These are phyloP conservation scores for Lactarius tabidus DNA, from an alignment of 768 basidiomycete species.

Conservation along the genomic window DNA sequence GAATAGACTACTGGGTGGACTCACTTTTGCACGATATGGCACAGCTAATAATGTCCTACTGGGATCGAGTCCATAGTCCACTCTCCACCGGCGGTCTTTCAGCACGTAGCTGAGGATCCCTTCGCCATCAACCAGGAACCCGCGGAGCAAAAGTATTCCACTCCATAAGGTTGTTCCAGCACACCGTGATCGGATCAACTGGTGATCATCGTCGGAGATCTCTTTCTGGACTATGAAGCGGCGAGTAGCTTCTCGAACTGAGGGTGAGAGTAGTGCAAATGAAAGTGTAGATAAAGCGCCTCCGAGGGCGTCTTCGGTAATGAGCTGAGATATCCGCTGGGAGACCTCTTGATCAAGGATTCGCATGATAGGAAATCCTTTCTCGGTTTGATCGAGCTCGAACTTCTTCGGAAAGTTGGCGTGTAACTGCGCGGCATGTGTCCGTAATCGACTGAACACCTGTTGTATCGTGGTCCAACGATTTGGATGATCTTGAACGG, in stretches of 20 bases:
- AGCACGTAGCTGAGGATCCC: conserved; percentile 41
- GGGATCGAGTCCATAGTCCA: conserved; percentile 46
- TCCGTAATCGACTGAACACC: conserved; percentile 34
- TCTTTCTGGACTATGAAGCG: conserved; percentile 5
- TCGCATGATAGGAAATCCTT: conserved; percentile 10
- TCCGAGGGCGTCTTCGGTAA: conserved; percentile 2
- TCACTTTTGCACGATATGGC: conserved; percentile 43
- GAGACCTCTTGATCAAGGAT: not conserved
- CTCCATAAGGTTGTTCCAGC: conserved; percentile 32
- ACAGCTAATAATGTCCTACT: conserved; percentile 45
- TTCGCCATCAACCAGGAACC: conserved; percentile 35
- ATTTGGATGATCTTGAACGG: conserved; percentile 39
- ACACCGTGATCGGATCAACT: not conserved
- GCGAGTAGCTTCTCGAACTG: not conserved
- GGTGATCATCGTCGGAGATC: not conserved
- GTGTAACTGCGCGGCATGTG: conserved; percentile 16
- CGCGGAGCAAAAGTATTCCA: conserved; percentile 41
- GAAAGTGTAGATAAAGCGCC: not conserved
- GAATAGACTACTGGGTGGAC: not conserved
- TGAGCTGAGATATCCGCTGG: not conserved
- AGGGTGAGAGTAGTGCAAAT: not conserved
- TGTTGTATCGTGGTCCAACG: conserved; percentile 43
- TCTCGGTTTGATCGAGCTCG: not conserved
- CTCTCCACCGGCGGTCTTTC: conserved; percentile 43
- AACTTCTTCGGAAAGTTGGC: not conserved